Evolutionary conservation across 164 flowering plant genomes (phyloP), one percentile per base, ranked within the genome.

Genomic region (Piper betle): DNA sequence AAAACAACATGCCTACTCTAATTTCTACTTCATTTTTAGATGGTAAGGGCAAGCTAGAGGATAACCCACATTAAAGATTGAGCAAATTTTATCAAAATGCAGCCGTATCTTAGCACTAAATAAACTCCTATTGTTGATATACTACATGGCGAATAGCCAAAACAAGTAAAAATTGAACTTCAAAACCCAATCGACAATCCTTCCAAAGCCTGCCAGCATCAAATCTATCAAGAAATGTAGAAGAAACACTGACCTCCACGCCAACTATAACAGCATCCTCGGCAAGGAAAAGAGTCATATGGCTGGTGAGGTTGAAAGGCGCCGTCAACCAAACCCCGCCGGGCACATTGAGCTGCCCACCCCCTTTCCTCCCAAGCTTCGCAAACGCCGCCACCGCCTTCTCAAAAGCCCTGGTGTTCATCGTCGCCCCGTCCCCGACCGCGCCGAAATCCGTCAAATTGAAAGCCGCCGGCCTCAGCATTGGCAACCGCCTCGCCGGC

Each of bases 291-390:
- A 94, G 69, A 55, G 97, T 94, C 88, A 94, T 79, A 55, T 87
- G 95, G 59, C 99, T 94, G 6, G 97, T 94, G 16, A 94, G 84
- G 74, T 94, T 94, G 73, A 94, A 94, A 6, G 99, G 99, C 9
- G 88, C 97, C 52, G 99, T 94, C 17, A 91, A 85, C 95, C 95
- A 94, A 37, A 67, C 4, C 33, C 99, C 99, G 8, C 88, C 78
- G 6, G 84, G 91, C 72, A 94, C 96, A 70, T 88, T 91, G 33
- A 94, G 87, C 85, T 93, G 99, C 9, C 83, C 99, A 13, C 99
- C 99, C 15, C 99, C 99, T 54, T 62, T 77, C 64, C 54, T 75
- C 65, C 81, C 76, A 43, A 84, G 72, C 84, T 81, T 86, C 19
- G 82, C 66, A 37, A 94, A 84, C 9, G 81, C 85, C 12, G 62